Evolutionary conservation across 1,284 basidiomycete species (phyloP), one percentile per base, ranked within the genome.

Genomic region (Pseudozyma tsukubaensis): DNA sequence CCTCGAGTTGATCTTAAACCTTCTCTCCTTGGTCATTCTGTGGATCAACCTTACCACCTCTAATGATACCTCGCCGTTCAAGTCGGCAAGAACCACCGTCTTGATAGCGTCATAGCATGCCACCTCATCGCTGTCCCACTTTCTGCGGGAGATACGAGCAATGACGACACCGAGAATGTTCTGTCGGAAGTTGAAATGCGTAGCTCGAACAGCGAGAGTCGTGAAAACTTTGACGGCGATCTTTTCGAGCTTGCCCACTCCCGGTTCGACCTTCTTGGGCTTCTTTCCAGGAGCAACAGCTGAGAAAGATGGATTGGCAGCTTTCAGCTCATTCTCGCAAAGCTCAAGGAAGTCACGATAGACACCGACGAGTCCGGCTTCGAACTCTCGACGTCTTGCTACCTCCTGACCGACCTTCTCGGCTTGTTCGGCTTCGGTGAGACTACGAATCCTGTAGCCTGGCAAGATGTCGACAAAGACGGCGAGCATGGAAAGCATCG

Each of bases 381-480:
- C 97, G 88, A 92, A 99, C 83, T 99, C 97, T 77, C 97, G 89
- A 71, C 93, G 91, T 34, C 91, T 89, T 18, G 92, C 89, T 4
- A 99, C 94, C 86, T 94, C 91, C 85, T 99, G 96, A 83, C 93
- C 91, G 61, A 98, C 94, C 85, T 95, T 96, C 84, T 97, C 94
- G 5, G 90, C 87, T 85, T 92, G 92, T 86, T 99, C 97, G 70
- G 89, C 89, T 40, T 94, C 96, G 2, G 93, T 94, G 36, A 99
- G 87, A 14, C 91, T 86, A 55, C 97, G 92, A 83, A 99, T 97
- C 35, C 88, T 85, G 76, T 89, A 89, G 8, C 87, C 87, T 32
- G 97, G 97, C 49, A 98, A 90, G 69, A 99, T 89, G 84, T 99
- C 97, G 81, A 94, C 94, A 88, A 94, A 97, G 14, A 99, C 92